phyloP scores from a whole-genome alignment of 805 yeast genomes.

The Debaryomyces maramus region DNA sequence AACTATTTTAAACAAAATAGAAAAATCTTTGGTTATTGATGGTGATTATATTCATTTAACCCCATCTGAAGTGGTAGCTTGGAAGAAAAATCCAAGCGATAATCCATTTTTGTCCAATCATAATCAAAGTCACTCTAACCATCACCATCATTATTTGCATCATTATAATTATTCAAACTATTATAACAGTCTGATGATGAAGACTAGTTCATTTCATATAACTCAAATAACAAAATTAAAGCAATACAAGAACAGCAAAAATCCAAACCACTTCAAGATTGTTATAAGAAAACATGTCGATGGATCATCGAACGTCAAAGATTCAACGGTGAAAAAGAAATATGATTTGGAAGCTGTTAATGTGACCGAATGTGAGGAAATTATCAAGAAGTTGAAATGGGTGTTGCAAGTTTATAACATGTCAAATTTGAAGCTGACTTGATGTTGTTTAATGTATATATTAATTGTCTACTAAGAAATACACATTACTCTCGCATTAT shows the following conservation, averaged over 20 bases:
- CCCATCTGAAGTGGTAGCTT: constrained; percentile 75
- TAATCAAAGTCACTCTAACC: constrained; percentile 17
- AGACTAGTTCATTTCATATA: constrained; percentile 84
- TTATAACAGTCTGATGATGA: constrained; percentile 67
- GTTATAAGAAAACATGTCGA: constrained; percentile 49
- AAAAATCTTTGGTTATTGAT: constrained; percentile 81
- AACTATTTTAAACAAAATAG: constrained; percentile 75
- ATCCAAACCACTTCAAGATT: constrained; percentile 78
- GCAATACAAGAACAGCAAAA: constrained; percentile 61
- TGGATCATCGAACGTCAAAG: constrained; percentile 32
- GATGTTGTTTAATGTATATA: constrained; percentile 2
- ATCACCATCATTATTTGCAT: constrained; percentile 38
- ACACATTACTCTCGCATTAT: no score
- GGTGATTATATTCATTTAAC: constrained; percentile 91
- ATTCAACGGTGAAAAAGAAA: constrained; percentile 69
- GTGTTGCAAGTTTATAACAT: constrained; percentile 56
- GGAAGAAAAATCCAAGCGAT: constrained; percentile 30
- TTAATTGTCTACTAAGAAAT: background rate
- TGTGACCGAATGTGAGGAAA: constrained; percentile 63
- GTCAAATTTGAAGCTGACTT: constrained; percentile 11
- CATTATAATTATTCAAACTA: constrained; percentile 41
- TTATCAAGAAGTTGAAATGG: constrained; percentile 66
- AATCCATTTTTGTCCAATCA: constrained; percentile 26
- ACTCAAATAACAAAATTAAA: constrained; percentile 74
- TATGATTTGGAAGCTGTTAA: constrained; percentile 82